Percentiles rank a stretch among this genome's conserved stretches.
phyloP scores from a whole-genome alignment of 2,329 filamentous ascomycete species.

The Cladophialophora immunda region DNA sequence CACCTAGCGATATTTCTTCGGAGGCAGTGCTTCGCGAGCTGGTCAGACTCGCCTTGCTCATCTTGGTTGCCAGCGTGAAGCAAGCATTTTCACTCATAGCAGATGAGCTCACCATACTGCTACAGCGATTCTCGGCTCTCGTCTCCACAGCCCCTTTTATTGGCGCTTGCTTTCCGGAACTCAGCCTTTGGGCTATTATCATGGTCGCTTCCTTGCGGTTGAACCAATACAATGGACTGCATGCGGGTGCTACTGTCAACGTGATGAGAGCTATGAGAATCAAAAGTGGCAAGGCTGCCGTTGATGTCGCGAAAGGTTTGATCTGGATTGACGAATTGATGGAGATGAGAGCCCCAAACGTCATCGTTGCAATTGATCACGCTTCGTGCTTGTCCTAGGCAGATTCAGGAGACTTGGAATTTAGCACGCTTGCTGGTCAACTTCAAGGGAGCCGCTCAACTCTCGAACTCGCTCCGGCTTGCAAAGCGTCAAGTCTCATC shows the following conservation, averaged over 20 bases:
- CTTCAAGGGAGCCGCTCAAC: background rate
- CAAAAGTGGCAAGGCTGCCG: conserved; percentile 3
- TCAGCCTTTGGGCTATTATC: conserved; percentile 17
- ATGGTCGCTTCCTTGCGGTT: conserved; percentile 3
- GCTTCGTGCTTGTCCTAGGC: background rate
- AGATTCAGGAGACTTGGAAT: background rate
- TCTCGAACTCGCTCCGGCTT: background rate
- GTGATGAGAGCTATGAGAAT: conserved; percentile 11
- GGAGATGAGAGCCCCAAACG: background rate
- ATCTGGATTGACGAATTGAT: conserved; percentile 22
- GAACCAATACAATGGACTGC: background rate
- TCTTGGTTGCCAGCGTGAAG: conserved; percentile 25
- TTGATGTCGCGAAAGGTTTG: conserved; percentile 8
- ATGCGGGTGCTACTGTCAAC: background rate
- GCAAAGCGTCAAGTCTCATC: conserved; percentile 1
- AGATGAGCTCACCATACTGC: conserved; percentile 16
- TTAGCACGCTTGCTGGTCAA: background rate
- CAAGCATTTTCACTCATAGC: conserved; percentile 16
- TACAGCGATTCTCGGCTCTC: conserved; percentile 2
- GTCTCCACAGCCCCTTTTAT: background rate
- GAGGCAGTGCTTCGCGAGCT: conserved; percentile 9
- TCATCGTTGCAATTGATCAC: conserved; percentile 9
- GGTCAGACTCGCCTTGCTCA: conserved; percentile 20
- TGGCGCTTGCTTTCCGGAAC: conserved; percentile 12
- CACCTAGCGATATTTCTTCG: background rate